A percentile compares a stretch with the other conserved stretches of the same genome.
phyloP scores from a whole-genome alignment of 148 eudicot species.

The Fagopyrum tataricum region DNA sequence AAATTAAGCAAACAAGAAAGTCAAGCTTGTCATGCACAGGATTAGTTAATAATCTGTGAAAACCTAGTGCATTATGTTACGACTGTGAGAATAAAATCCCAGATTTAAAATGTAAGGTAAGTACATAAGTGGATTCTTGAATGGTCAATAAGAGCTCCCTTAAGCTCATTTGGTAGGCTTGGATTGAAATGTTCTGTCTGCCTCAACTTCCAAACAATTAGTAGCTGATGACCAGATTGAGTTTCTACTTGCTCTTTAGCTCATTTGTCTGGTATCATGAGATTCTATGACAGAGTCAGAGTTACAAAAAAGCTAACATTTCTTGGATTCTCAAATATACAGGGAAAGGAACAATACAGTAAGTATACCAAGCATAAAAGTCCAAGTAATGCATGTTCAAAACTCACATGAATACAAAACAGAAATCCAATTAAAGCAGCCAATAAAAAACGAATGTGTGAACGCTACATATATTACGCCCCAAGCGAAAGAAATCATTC shows the following conservation, averaged over 20 bases:
- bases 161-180: not conserved
- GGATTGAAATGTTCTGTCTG: not conserved
- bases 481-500: not conserved
- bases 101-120: not conserved
- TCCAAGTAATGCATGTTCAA: constrained; percentile 8
- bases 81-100: not conserved
- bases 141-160: not conserved
- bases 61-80: not conserved
- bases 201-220: not conserved
- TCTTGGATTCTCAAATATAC: constrained; percentile 2
- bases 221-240: not conserved
- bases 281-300: not conserved
- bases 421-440: constrained; percentile 1
- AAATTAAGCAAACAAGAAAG: not conserved
- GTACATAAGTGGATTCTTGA: not conserved
- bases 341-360: not conserved
- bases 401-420: not conserved
- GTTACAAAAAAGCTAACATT: not conserved
- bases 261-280: not conserved
- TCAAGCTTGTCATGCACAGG: not conserved
- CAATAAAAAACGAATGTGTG: not conserved
- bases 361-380: not conserved
- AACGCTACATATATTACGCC: not conserved
- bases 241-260: not conserved
- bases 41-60: not conserved